Base-by-base conservation (phyloP, 768 basidiomycete species). In the Collybia mongolica region DNA sequence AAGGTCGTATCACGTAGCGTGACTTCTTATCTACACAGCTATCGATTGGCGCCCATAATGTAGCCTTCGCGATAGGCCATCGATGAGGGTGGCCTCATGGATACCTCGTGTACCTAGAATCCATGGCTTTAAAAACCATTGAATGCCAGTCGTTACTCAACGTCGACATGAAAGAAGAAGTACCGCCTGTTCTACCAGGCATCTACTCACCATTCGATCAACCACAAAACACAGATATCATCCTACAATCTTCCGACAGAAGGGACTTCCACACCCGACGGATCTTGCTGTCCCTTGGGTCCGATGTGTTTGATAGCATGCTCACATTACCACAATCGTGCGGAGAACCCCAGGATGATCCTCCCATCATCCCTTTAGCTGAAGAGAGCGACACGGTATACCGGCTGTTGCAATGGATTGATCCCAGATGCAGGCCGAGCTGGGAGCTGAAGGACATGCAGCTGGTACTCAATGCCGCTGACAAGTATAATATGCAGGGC, bases 401-500 rank as follows among this genome's bases (percentile, higher is more conserved):
- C 37, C 47, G 39, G 49, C 56, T 73, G 4, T 60, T 75, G 45
- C 60, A 61, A 28, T 72, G 63, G 48, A 69, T 67, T 48, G 71
- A 75, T 48, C 73, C 73, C 12, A 62, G 68, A 39, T 54, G 61
- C 17, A 60, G 52, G 41, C 72, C 75, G 17, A 60, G 71, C 39
- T 61, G 57, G 1, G 62, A 59, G 20, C 64, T 73, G 18, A 66
- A 68, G 32, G 65, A 71, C 39, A 59, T 75, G 26, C 67, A 66
- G 39, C 44, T 57, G 38, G 61, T 71, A 22, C 45, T 74, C 53
- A 62, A 60, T 42, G 63, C 65, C 53, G 72, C 72, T 55, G 56
- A 52, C 15, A 75, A 74, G 55, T 75, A 75, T 50, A 64, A 62
- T 44, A 72, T 75, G 68, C 61, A 57, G 39, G 62, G 60, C 3